Conservation (phyloP, 2,329 filamentous ascomycete genomes). For the Fusarium veterinarium region DNA sequence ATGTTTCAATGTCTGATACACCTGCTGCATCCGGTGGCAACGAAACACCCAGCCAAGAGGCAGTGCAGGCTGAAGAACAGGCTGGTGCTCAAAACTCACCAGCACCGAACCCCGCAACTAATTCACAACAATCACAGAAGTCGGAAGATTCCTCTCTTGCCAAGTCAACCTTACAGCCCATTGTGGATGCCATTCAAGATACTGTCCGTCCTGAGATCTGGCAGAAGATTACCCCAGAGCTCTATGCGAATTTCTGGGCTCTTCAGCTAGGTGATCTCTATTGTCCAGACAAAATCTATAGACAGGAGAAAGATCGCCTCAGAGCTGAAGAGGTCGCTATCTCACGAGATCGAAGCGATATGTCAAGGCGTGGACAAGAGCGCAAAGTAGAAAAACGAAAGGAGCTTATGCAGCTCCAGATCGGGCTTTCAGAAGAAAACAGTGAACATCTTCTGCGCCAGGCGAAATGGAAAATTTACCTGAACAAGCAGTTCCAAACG, state of each 20-base stretch:
- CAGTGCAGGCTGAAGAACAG: conserved; percentile 48
- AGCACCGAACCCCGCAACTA: conserved; percentile 37
- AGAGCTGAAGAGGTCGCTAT: conserved; percentile 75
- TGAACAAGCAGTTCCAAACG: conserved; percentile 78
- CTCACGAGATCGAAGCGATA: conserved; percentile 77
- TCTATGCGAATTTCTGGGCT: conserved; percentile 94
- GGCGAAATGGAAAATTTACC: conserved; percentile 72
- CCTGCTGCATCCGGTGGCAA: conserved; percentile 44
- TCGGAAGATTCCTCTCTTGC: conserved; percentile 50
- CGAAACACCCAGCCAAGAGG: conserved; percentile 44
- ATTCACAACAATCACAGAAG: conserved; percentile 46
- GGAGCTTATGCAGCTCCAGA: conserved; percentile 74
- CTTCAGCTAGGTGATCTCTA: conserved; percentile 84
- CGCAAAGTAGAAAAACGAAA: conserved; percentile 73
- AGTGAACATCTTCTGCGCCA: conserved; percentile 76
- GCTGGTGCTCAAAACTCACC: conserved; percentile 39
- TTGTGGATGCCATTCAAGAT: conserved; percentile 76
- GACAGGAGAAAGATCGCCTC: conserved; percentile 76
- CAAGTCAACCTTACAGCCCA: conserved; percentile 67
- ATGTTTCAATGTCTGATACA: conserved; percentile 63
- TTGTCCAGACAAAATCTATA: conserved; percentile 81
- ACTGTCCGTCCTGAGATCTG: conserved; percentile 72
- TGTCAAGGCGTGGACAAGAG: conserved; percentile 75
- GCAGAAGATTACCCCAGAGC: conserved; percentile 78
- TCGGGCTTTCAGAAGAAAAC: conserved; percentile 78